Conservation (phyloP, 2,329 filamentous ascomycete genomes). For the Fusarium tuaranense region DNA sequence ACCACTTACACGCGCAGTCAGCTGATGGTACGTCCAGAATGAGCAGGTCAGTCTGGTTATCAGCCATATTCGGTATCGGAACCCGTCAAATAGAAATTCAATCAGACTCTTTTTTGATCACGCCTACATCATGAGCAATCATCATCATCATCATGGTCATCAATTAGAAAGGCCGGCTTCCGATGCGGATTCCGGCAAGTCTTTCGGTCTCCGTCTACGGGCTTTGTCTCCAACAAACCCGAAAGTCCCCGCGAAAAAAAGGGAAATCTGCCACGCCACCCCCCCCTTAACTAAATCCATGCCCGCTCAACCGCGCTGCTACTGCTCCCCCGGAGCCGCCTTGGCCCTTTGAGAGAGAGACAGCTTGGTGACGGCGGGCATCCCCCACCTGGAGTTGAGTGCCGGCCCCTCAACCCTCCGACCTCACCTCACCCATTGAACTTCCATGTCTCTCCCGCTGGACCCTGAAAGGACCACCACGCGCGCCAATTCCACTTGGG, state of each 20-base stretch:
- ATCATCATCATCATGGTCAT: not conserved
- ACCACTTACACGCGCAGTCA: conserved; percentile 8
- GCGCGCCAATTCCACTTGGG: conserved; percentile 2
- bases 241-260: not conserved
- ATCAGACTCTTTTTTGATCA: not conserved
- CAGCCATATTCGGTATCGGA: not conserved
- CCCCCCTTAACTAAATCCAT: conserved; percentile 14
- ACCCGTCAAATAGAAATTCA: not conserved
- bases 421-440: conserved; percentile 14
- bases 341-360: conserved; percentile 20
- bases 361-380: conserved; percentile 7
- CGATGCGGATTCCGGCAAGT: conserved; percentile 31
- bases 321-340: conserved; percentile 9
- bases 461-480: conserved; percentile 27
- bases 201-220: conserved; percentile 34
- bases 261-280: not conserved
- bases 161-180: conserved; percentile 23
- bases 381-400: conserved; percentile 22
- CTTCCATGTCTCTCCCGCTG: conserved; percentile 5
- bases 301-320: conserved; percentile 16
- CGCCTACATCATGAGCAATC: not conserved
- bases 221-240: conserved; percentile 22
- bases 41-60: conserved; percentile 6
- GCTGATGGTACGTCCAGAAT: not conserved
- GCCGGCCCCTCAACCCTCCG: conserved; percentile 34